These are phyloP conservation scores for Pleodorina starrii DNA, from an alignment of 139 green algal species.

Conservation along the genomic window DNA sequence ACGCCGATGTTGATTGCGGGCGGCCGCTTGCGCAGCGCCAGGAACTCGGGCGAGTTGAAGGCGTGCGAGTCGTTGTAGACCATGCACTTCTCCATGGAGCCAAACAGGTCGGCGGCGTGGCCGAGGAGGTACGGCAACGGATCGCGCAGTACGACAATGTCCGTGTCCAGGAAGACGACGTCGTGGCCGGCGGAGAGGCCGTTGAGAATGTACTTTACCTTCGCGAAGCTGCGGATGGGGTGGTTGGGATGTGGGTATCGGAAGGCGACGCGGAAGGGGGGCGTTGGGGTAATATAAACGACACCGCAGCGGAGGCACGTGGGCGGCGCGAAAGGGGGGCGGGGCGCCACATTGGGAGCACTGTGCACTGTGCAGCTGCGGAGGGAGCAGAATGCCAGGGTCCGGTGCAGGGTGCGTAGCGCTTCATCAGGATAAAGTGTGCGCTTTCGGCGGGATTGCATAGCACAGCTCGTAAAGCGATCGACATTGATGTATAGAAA, in stretches of 20 bases:
- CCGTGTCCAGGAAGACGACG: conserved; percentile 41
- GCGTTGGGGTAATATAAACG: too few species aligned
- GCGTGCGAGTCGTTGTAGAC: not conserved
- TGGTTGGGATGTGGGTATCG: not conserved
- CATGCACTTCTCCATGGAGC: conserved; percentile 41
- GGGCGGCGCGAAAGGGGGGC: too few species aligned
- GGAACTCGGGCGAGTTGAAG: conserved; percentile 8
- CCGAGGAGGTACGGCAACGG: conserved; percentile 32
- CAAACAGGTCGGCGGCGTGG: not conserved
- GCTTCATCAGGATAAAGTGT: too few species aligned
- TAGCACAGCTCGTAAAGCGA: too few species aligned
- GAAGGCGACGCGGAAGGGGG: too few species aligned
- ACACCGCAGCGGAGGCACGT: too few species aligned
- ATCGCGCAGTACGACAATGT: conserved; percentile 35
- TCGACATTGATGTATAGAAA: too few species aligned
- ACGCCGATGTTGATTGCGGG: conserved; percentile 43
- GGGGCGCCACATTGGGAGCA: too few species aligned
- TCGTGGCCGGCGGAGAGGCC: conserved; percentile 34
- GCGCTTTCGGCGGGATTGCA: too few species aligned
- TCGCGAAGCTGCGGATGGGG: conserved; percentile 33
- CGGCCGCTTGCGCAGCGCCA: not conserved
- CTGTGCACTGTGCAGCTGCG: too few species aligned
- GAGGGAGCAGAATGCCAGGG: too few species aligned
- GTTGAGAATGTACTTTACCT: conserved; percentile 53
- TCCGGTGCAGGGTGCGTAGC: too few species aligned